These are phyloP conservation scores for Rhizopus microsporus DNA, from an alignment of 371 early-diverging fungal genomes.

Conservation along the genomic window DNA sequence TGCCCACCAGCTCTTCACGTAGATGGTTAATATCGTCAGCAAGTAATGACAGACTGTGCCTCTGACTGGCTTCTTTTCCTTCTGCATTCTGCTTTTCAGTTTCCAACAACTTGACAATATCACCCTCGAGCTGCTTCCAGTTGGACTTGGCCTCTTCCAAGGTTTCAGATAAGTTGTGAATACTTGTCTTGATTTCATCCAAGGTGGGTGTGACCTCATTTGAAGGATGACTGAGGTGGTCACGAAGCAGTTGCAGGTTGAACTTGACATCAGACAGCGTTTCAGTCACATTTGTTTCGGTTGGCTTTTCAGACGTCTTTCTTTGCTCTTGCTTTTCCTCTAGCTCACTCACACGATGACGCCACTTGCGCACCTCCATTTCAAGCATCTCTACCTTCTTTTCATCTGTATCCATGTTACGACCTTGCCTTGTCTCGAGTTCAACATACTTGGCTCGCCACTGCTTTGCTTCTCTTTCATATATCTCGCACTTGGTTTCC, in stretches of 20 bases:
- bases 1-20: constrained; percentile 29
- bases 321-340: constrained; percentile 17
- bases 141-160: constrained; percentile 34
- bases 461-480: constrained; percentile 26
- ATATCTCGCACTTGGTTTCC: constrained; percentile 22
- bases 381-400: constrained; percentile 18
- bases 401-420: neutral
- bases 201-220: constrained; percentile 21
- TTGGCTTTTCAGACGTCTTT: constrained; percentile 4
- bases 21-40: constrained; percentile 21
- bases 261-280: constrained; percentile 35
- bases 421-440: constrained; percentile 4
- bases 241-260: constrained; percentile 32
- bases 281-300: constrained; percentile 19
- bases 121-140: constrained; percentile 40
- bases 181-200: constrained; percentile 37
- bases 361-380: constrained; percentile 25
- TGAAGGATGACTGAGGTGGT: constrained; percentile 27
- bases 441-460: constrained; percentile 23
- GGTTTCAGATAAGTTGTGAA: constrained; percentile 24
- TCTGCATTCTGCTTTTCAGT: constrained; percentile 21
- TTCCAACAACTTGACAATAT: constrained; percentile 34
- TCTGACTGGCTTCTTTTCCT: constrained; percentile 14
- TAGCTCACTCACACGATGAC: constrained; percentile 23
- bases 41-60: constrained; percentile 16